These are phyloP conservation scores for Sistotremastrum niveocremeum DNA, from an alignment of 768 basidiomycete genomes.

Conservation along the genomic window DNA sequence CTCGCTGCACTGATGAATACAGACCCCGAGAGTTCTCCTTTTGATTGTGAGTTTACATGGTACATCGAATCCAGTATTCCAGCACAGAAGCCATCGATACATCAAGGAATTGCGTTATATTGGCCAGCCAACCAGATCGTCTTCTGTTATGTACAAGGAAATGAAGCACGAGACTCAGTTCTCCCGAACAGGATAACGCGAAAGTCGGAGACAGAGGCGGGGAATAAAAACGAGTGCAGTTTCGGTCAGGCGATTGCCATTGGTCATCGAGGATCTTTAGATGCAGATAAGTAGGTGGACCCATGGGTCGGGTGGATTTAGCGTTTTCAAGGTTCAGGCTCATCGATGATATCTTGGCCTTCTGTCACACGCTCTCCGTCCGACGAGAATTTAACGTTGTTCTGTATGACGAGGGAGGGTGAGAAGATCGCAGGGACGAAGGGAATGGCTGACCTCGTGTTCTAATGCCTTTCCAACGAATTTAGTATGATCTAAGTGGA, in stretches of 20 bases:
- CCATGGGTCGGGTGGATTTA: too few species aligned
- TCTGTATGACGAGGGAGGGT: slow-evolving; percentile 22
- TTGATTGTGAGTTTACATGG: too few species aligned
- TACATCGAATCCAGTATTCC: too few species aligned
- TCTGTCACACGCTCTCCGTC: slow-evolving; percentile 64
- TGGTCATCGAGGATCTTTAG: neutral
- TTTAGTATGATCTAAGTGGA: slow-evolving; percentile 61
- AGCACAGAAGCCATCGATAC: too few species aligned
- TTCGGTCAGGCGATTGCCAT: neutral
- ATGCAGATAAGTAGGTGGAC: neutral
- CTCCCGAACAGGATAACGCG: too few species aligned
- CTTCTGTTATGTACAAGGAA: too few species aligned
- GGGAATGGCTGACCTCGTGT: slow-evolving; percentile 21
- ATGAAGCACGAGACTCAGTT: too few species aligned
- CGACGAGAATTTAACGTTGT: slow-evolving; percentile 65
- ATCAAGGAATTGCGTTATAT: too few species aligned
- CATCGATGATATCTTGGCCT: slow-evolving; percentile 31
- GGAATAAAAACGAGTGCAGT: neutral
- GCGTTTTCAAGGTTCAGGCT: too few species aligned
- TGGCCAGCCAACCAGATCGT: too few species aligned
- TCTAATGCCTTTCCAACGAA: slow-evolving; percentile 59
- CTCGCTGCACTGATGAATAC: too few species aligned
- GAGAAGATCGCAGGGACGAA: slow-evolving; percentile 4
- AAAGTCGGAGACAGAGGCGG: neutral
- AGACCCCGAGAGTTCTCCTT: too few species aligned